Percentiles rank a stretch among this genome's conserved stretches.
These are phyloP conservation scores for Cladosporium sp. DNA, from an alignment of 2,329 filamentous ascomycete species.

Conservation along the genomic window DNA sequence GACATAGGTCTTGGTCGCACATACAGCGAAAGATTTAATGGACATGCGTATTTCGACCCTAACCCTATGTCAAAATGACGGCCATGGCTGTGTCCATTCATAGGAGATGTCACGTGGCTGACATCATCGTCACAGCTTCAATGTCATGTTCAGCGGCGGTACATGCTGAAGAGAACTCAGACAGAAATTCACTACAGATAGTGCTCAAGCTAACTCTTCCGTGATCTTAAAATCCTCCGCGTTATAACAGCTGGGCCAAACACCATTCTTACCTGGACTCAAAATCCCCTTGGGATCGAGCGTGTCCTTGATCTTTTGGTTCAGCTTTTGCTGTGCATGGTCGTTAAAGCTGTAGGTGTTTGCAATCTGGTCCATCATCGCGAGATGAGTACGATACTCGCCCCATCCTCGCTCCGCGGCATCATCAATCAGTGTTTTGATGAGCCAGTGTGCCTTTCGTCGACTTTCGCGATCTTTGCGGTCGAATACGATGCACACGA, in stretches of 20 bases:
- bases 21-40: neutral
- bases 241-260: slow-evolving; percentile 29
- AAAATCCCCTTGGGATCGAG: slow-evolving; percentile 52
- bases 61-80: neutral
- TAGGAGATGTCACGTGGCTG: neutral
- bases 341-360: slow-evolving; percentile 47
- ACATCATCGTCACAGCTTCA: neutral
- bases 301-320: slow-evolving; percentile 49
- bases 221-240: slow-evolving; percentile 2
- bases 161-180: neutral
- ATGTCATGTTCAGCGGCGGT: neutral
- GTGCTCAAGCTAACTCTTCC: neutral
- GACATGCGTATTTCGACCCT: neutral
- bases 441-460: slow-evolving; percentile 40
- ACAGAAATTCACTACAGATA: neutral
- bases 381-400: slow-evolving; percentile 51
- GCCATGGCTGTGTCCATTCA: neutral
- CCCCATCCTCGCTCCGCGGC: slow-evolving; percentile 46
- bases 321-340: slow-evolving; percentile 45
- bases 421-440: slow-evolving; percentile 43
- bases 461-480: slow-evolving; percentile 44
- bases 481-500: slow-evolving; percentile 57
- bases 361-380: slow-evolving; percentile 49
- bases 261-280: slow-evolving; percentile 49
- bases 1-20: neutral